phyloP scores from a whole-genome alignment of 2,329 filamentous ascomycete genomes.

The Gliomastix tumulicola region DNA sequence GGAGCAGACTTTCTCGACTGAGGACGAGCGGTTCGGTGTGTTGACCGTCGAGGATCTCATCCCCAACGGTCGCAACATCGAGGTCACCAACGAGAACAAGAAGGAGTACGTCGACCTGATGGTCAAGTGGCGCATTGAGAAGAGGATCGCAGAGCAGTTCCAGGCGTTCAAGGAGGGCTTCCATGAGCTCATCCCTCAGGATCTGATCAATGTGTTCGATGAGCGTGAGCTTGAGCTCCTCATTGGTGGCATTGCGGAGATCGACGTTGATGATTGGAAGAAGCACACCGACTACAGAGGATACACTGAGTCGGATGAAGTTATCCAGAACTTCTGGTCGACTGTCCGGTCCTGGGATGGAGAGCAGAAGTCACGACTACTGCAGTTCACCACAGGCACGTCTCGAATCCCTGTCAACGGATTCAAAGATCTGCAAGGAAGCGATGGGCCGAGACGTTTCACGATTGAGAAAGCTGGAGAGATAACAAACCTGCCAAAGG shows the following conservation, averaged over 20 bases:
- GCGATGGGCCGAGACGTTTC: slow-evolving; percentile 88
- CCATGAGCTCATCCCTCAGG: slow-evolving; percentile 92
- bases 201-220: slow-evolving; percentile 97
- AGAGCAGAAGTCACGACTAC: slow-evolving; percentile 90
- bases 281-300: slow-evolving; percentile 99
- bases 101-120: slow-evolving; percentile 97
- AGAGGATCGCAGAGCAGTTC: slow-evolving; percentile 97
- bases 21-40: slow-evolving; percentile 95
- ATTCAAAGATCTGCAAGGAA: slow-evolving; percentile 97
- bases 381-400: slow-evolving; percentile 97
- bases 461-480: slow-evolving; percentile 98
- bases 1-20: slow-evolving; percentile 93
- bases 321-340: slow-evolving; percentile 99
- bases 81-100: slow-evolving; percentile 98
- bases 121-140: slow-evolving; percentile 98
- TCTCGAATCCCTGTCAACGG: slow-evolving; percentile 98
- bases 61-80: slow-evolving; percentile 81
- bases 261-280: slow-evolving; percentile 99
- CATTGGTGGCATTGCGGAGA: slow-evolving; percentile 98
- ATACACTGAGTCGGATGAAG: slow-evolving; percentile 95
- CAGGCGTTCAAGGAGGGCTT: slow-evolving; percentile 96
- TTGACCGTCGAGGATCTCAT: slow-evolving; percentile 92
- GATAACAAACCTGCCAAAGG: slow-evolving; percentile 84
- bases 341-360: slow-evolving; percentile 95
- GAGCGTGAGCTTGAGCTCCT: slow-evolving; percentile 94